A percentile compares a stretch with the other conserved stretches of the same genome.
phyloP scores from a whole-genome alignment of 805 yeast species.

The Hanseniaspora hatyaiensis region DNA sequence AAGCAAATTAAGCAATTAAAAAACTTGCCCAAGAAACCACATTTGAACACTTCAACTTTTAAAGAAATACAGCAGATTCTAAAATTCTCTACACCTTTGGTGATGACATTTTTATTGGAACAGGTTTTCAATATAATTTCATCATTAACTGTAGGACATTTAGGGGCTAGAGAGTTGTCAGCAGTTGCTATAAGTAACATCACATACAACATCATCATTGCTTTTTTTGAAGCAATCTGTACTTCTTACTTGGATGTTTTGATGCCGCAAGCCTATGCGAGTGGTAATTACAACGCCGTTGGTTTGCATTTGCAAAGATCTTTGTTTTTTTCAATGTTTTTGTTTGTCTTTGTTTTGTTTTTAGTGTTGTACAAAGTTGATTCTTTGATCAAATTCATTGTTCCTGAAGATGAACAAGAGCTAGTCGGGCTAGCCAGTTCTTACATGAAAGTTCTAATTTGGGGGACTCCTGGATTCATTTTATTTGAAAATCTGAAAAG shows the following conservation, averaged over 20 bases:
- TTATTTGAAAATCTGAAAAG: constrained; percentile 73
- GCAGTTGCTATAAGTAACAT: constrained; percentile 75
- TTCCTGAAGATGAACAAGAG: constrained; percentile 43
- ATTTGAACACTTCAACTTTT: background rate
- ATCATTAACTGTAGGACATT: constrained; percentile 70
- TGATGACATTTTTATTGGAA: constrained; percentile 59
- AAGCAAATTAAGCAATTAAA: background rate
- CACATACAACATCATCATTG: constrained; percentile 72
- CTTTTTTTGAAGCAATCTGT: constrained; percentile 70
- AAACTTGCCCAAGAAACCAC: background rate
- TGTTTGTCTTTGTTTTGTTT: constrained; percentile 40
- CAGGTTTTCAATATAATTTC: constrained; percentile 69
- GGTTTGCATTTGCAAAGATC: constrained; percentile 69
- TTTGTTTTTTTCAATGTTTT: constrained; percentile 45
- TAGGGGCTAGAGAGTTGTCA: constrained; percentile 68
- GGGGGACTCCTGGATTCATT: constrained; percentile 71
- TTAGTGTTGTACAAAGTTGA: constrained; percentile 57
- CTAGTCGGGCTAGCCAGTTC: constrained; percentile 45
- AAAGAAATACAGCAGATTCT: constrained; percentile 16
- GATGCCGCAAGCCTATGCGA: constrained; percentile 79
- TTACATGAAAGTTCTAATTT: constrained; percentile 45
- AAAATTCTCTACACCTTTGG: constrained; percentile 41
- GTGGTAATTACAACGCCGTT: constrained; percentile 55
- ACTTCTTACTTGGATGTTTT: constrained; percentile 65
- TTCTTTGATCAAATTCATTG: constrained; percentile 29